phyloP scores from a whole-genome alignment of 1,284 basidiomycete genomes.

The Ustilago lituana region DNA sequence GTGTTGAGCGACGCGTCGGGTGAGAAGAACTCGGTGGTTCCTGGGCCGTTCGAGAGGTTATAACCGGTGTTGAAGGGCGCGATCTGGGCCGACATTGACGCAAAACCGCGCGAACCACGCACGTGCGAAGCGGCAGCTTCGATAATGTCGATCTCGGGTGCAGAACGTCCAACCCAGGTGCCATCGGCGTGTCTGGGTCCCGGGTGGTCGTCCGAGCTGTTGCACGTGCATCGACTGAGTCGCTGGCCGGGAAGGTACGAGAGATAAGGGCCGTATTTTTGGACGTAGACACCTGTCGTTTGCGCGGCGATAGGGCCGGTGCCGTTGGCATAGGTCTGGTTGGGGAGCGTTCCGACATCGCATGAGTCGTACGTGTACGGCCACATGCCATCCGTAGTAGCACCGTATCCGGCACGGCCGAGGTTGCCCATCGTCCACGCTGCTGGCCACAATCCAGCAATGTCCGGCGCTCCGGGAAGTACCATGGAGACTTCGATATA shows the following conservation, averaged over 20 bases:
- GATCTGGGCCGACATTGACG: constrained; percentile 59
- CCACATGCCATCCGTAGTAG: constrained; percentile 72
- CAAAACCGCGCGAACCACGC: constrained; percentile 41
- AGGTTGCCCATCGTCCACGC: constrained; percentile 70
- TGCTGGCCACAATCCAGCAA: constrained; percentile 59
- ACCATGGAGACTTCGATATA: constrained; percentile 63
- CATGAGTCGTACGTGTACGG: constrained; percentile 69
- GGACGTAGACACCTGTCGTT: constrained; percentile 54
- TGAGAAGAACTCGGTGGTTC: constrained; percentile 31
- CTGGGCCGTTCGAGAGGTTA: constrained; percentile 68
- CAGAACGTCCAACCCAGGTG: constrained; percentile 71
- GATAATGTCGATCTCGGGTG: constrained; percentile 86
- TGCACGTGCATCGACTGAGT: constrained; percentile 61
- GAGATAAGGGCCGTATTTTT: constrained; percentile 53
- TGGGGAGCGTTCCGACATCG: constrained; percentile 62
- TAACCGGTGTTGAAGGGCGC: constrained; percentile 62
- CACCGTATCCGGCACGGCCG: constrained; percentile 81
- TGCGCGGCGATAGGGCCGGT: constrained; percentile 60
- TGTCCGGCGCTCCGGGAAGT: constrained; percentile 52
- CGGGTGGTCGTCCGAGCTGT: constrained; percentile 57
- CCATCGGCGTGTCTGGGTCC: constrained; percentile 59
- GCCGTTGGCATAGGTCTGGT: constrained; percentile 59
- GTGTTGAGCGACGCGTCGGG: constrained; percentile 45
- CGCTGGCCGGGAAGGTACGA: constrained; percentile 62
- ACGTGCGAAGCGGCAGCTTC: constrained; percentile 71